A percentile compares a stretch with the other conserved stretches of the same genome.
phyloP scores from a whole-genome alignment of 2,329 filamentous ascomycete genomes.

The Fusarium staphyleae region DNA sequence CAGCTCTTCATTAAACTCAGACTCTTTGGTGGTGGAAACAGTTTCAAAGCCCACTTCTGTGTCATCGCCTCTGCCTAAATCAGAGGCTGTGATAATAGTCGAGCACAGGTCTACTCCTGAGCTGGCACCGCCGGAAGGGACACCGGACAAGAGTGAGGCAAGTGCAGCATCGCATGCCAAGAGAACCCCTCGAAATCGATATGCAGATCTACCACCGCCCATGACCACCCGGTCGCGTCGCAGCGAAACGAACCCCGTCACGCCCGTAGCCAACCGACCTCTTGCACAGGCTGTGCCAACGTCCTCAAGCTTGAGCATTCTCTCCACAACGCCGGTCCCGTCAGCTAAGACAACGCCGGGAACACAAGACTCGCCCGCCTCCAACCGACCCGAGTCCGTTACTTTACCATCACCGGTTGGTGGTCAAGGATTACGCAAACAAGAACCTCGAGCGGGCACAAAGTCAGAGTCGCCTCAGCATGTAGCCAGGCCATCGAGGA shows the following conservation, averaged over 20 bases:
- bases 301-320: constrained; percentile 51
- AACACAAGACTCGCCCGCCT: constrained; percentile 44
- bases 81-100: constrained; percentile 13
- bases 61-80: constrained; percentile 21
- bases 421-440: constrained; percentile 28
- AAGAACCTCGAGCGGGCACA: constrained; percentile 17
- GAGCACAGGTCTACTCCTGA: constrained; percentile 13
- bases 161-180: constrained; percentile 10
- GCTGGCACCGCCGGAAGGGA: neutral
- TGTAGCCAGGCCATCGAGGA: constrained; percentile 28
- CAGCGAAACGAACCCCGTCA: constrained; percentile 30
- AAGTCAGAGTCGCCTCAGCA: constrained; percentile 43
- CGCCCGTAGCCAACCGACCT: constrained; percentile 32
- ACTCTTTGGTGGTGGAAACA: constrained; percentile 21
- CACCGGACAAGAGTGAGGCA: neutral
- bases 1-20: constrained; percentile 45
- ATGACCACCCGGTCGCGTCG: constrained; percentile 39
- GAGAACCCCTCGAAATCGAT: constrained; percentile 20
- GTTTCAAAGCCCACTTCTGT: constrained; percentile 16
- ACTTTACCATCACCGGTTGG: constrained; percentile 36
- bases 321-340: constrained; percentile 50
- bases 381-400: constrained; percentile 34
- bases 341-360: constrained; percentile 49
- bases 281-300: constrained; percentile 25
- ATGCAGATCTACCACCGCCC: constrained; percentile 31